Evolutionary conservation across 2,329 filamentous ascomycete species (phyloP).

Genomic region (Penicillium occitanis): DNA sequence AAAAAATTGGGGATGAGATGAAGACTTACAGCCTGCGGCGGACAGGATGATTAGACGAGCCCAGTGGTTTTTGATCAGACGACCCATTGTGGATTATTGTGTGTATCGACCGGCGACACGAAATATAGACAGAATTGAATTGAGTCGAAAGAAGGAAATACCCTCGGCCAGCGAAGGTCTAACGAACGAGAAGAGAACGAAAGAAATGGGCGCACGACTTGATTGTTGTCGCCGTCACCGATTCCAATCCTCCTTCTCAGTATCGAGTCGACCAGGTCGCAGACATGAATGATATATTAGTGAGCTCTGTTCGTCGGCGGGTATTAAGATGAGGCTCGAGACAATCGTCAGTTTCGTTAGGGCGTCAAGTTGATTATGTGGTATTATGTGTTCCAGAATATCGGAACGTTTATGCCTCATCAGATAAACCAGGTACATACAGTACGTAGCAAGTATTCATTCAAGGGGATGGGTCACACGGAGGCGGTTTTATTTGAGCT

Average conservation of each 20-base stretch:
- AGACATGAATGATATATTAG: conserved; percentile 4
- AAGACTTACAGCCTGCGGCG: conserved; percentile 68
- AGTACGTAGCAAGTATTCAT: too few relatives aligned
- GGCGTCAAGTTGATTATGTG: conserved; percentile 10
- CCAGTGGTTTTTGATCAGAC: conserved; percentile 99
- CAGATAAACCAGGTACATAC: background rate
- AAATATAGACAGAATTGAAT: background rate
- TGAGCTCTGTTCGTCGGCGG: background rate
- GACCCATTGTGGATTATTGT: conserved; percentile 67
- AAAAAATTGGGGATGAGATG: background rate
- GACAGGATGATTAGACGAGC: conserved; percentile 89
- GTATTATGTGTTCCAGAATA: background rate
- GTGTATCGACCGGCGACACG: conserved; percentile 14
- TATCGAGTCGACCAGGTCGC: background rate
- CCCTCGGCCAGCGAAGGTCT: conserved; percentile 13
- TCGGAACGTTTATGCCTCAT: background rate
- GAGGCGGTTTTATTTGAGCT: conserved; percentile 4
- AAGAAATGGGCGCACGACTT: conserved; percentile 6
- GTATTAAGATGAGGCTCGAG: conserved; percentile 1
- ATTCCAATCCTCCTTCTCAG: background rate
- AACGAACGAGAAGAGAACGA: conserved; percentile 1
- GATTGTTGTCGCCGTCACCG: conserved; percentile 3
- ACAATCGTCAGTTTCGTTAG: conserved; percentile 9
- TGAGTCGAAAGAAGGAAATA: conserved; percentile 5
- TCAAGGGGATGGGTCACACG: background rate